phyloP scores from a whole-genome alignment of 306 rosid species.

The Ormosia semicastrata region DNA sequence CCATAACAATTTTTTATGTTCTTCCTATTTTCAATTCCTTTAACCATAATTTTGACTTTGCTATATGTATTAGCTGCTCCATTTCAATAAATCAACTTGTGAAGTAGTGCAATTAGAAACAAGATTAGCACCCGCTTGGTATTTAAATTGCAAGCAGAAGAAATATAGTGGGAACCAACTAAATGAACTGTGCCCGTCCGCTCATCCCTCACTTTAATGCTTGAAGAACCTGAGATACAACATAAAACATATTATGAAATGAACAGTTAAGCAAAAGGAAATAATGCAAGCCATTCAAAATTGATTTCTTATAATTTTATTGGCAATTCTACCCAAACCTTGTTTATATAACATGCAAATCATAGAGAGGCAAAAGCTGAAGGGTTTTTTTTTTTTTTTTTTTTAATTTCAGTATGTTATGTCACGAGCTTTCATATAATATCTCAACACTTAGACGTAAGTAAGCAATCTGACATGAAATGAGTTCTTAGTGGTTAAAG shows the following conservation, averaged over 20 bases:
- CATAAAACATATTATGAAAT: slow-evolving; percentile 24
- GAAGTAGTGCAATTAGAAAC: slow-evolving; percentile 47
- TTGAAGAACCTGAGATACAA: slow-evolving; percentile 82
- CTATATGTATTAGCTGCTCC: slow-evolving; percentile 38
- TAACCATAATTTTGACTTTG: slow-evolving; percentile 35
- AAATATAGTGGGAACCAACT: slow-evolving; percentile 74
- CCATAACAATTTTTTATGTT: slow-evolving; percentile 31
- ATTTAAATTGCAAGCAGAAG: slow-evolving; percentile 50
- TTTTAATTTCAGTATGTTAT: neutral
- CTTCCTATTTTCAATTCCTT: slow-evolving; percentile 40
- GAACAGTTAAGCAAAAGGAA: neutral
- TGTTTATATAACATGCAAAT: neutral
- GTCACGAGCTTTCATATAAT: neutral
- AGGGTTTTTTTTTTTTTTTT: too few relatives aligned
- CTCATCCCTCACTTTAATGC: slow-evolving; percentile 81
- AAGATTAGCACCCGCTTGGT: slow-evolving; percentile 36
- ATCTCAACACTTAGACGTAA: neutral
- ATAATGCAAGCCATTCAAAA: slow-evolving; percentile 4
- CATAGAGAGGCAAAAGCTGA: neutral
- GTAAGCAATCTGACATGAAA: neutral
- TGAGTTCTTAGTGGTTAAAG: neutral
- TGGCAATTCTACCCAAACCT: neutral
- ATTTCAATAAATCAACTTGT: slow-evolving; percentile 47
- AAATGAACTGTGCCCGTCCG: slow-evolving; percentile 88
- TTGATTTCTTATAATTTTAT: neutral